Percentiles rank a stretch among this genome's conserved stretches.
phyloP scores from a whole-genome alignment of 1,139 yeast genomes.

The Yamadazyma blattariae region DNA sequence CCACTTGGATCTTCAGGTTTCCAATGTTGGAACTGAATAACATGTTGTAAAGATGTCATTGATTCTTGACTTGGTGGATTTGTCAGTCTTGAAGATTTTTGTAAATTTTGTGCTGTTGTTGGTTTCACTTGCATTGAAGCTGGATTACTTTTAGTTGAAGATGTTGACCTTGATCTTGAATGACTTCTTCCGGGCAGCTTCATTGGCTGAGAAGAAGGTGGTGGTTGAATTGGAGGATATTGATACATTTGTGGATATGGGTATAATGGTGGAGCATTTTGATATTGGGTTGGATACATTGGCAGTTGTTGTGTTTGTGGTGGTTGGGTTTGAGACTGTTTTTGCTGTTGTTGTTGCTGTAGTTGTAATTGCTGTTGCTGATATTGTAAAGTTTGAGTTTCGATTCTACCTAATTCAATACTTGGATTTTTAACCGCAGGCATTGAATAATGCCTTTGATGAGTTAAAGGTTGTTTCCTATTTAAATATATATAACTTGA shows the following conservation, averaged over 20 bases:
- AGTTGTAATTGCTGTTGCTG: conserved; percentile 1
- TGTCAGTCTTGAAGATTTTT: conserved; percentile 27
- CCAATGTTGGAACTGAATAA: conserved; percentile 55
- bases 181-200: conserved; percentile 7
- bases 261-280: conserved; percentile 1
- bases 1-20: conserved; percentile 35
- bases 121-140: conserved; percentile 44
- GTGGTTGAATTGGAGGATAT: conserved; percentile 4
- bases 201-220: conserved; percentile 1
- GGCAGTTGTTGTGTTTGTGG: conserved; percentile 2
- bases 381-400: conserved; percentile 9
- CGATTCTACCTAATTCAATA: conserved; percentile 15
- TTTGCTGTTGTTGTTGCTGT: conserved; percentile 1
- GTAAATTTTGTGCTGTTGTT: conserved; percentile 44
- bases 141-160: conserved; percentile 17
- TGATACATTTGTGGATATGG: conserved; percentile 4
- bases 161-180: conserved; percentile 12
- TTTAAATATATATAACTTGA: conserved; percentile 23
- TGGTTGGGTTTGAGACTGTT: conserved; percentile 3
- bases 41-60: conserved; percentile 51
- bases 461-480: conserved; percentile 16
- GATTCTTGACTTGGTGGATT: conserved; percentile 47
- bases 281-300: background rate
- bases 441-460: conserved; percentile 45
- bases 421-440: conserved; percentile 25